A percentile compares a stretch with the other conserved stretches of the same genome.
phyloP scores from a whole-genome alignment of 2,329 filamentous ascomycete species.

The Sporothrix globosa region DNA sequence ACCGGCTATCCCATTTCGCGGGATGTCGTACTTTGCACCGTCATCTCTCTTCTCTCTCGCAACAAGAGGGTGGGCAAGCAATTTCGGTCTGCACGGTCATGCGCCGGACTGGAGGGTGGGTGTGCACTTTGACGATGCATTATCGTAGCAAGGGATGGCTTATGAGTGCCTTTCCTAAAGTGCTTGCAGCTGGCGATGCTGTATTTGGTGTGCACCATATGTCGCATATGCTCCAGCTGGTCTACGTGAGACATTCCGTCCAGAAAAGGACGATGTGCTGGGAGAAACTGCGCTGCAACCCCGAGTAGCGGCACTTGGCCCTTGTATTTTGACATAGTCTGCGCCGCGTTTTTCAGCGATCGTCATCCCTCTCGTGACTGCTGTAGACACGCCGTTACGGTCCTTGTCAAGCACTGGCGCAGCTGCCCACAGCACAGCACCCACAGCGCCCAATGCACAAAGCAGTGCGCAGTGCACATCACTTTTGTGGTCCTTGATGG shows the following conservation, averaged over 20 bases:
- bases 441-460: too few relatives aligned
- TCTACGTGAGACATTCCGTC: background rate
- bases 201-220: background rate
- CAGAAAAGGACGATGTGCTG: too few relatives aligned
- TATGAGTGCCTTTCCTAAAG: conserved; percentile 15
- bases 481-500: background rate
- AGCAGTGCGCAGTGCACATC: background rate
- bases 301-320: background rate
- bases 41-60: background rate
- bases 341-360: too few relatives aligned
- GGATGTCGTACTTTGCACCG: too few relatives aligned
- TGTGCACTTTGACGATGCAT: background rate
- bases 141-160: conserved; percentile 18
- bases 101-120: background rate
- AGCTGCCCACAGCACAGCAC: background rate
- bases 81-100: conserved; percentile 26
- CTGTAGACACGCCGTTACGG: background rate
- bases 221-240: background rate
- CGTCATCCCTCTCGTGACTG: background rate
- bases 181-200: conserved; percentile 20
- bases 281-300: too few relatives aligned
- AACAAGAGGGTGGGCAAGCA: conserved; percentile 23
- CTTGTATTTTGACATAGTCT: too few relatives aligned
- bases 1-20: background rate
- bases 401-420: background rate